phyloP scores from a whole-genome alignment of 257 asterid species.

The Capsicum pubescens region DNA sequence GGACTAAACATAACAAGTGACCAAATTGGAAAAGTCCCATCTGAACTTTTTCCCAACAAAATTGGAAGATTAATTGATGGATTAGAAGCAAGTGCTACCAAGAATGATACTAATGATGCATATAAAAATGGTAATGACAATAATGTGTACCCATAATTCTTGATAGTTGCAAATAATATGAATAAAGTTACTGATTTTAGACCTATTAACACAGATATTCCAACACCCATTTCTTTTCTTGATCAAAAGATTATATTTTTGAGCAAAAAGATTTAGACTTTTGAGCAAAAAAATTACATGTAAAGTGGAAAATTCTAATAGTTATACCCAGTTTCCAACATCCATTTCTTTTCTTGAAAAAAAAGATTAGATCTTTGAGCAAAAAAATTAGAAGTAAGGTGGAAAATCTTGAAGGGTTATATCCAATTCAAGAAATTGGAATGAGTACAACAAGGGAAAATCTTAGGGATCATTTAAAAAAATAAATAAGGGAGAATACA shows the following conservation, averaged over 20 bases:
- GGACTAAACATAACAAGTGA: conserved; percentile 75
- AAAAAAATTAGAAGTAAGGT: too few relatives aligned
- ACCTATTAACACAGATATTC: conserved; percentile 70
- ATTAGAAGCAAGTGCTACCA: conserved; percentile 81
- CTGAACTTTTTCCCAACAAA: conserved; percentile 78
- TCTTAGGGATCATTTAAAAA: too few relatives aligned
- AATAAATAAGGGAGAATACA: too few relatives aligned
- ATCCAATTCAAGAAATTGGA: too few relatives aligned
- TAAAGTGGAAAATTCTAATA: too few relatives aligned
- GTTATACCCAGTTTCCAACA: too few relatives aligned
- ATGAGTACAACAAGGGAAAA: too few relatives aligned
- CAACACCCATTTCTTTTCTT: conserved; percentile 60
- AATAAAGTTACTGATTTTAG: conserved; percentile 65
- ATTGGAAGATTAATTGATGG: conserved; percentile 83
- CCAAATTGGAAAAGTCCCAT: conserved; percentile 86
- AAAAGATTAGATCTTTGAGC: too few relatives aligned
- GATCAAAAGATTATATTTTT: not conserved
- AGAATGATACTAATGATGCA: conserved; percentile 70
- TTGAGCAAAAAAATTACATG: too few relatives aligned
- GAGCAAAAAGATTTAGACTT: not conserved
- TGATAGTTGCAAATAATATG: conserved; percentile 56
- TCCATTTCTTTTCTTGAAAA: too few relatives aligned
- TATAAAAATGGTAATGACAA: conserved; percentile 72
- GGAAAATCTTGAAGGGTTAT: too few relatives aligned
- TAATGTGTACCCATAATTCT: conserved; percentile 49